Base-by-base conservation (phyloP, 2,329 filamentous ascomycete genomes). In the Alternaria sp. region DNA sequence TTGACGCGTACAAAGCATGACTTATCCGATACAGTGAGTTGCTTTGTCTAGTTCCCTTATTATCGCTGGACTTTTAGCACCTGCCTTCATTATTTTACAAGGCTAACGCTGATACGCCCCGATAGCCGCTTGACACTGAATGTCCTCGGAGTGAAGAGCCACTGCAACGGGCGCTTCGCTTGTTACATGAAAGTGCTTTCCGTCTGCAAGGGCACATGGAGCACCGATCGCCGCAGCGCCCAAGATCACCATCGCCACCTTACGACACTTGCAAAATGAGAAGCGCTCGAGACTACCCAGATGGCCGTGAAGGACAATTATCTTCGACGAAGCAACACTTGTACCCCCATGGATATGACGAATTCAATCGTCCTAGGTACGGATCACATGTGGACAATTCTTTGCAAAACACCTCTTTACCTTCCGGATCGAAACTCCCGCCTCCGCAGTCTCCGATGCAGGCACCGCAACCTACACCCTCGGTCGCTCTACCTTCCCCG, bases 351-450 rank as follows among this genome's bases (percentile, higher is more conserved):
- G 66, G 58, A 21, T 65, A 56, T 45, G 55, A 58, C 9, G 36
- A 54, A 8, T 67, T 61, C n/a, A 23, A 60, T 9, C 62, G 67
- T 52, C 42, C 67, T 3, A 45, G 50, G 17, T 46, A 54, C 24
- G n/a, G 48, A 17, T 28, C 54, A 13, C 51, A 63, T 9, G 56
- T 63, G 17, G 51, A 51, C 1, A 63, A 61, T 41, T 72, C 70
- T 26, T 68, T 70, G 13, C 68, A 70, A 26, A 60, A 65, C 28
- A 66, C 62, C 9, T 51, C 60, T 21, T 80, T 79, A 66, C 85
- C 85, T 26, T 84, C 83, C 5, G 75, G 76, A 55, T 80, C 79
- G 13, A 76, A 76, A 14, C 79, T 68, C 41, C 58, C 67, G 56
- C 64, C 61, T 44, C 64, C 66, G 6, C 70, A 70, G 36, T 73